phyloP scores from a whole-genome alignment of 306 rosid genomes.

The Cucumis melo region DNA sequence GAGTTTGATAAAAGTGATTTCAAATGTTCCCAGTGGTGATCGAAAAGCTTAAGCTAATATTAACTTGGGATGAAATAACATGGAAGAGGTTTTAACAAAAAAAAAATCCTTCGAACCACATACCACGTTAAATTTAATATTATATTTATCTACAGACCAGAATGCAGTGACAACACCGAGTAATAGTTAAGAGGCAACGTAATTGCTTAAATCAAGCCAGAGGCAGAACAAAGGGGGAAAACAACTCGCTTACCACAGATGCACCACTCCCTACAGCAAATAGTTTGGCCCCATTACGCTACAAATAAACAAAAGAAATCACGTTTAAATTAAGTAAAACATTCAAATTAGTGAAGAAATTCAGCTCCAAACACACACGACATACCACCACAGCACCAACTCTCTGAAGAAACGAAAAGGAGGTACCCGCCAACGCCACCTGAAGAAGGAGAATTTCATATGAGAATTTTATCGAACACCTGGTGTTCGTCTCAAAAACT shows the following conservation, averaged over 20 bases:
- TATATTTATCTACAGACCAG: not conserved
- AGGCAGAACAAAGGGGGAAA: not conserved
- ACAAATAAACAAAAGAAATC: not conserved
- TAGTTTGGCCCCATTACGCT: conserved; percentile 38
- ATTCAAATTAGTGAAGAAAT: not conserved
- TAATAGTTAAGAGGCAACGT: not conserved
- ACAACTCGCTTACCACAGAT: conserved; percentile 23
- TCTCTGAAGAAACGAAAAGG: conserved; percentile 30
- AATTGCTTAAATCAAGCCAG: not conserved
- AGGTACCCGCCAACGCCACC: conserved; percentile 35
- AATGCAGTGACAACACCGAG: not conserved
- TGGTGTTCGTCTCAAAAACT: not conserved
- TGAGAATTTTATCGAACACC: not conserved
- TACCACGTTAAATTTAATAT: too few species aligned
- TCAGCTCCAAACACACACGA: not conserved
- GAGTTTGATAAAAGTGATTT: too few species aligned
- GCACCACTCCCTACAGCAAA: conserved; percentile 33
- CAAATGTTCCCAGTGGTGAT: too few species aligned
- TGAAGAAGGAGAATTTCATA: conserved; percentile 6
- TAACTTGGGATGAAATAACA: too few species aligned
- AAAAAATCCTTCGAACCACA: too few species aligned
- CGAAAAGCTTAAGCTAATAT: too few species aligned
- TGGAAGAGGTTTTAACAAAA: too few species aligned
- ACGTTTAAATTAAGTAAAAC: not conserved
- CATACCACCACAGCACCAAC: conserved; percentile 32